Evolutionary conservation across 1,139 yeast genomes (phyloP), one percentile per base, ranked within the genome.

Genomic region (Casaregolazyma lundiana): DNA sequence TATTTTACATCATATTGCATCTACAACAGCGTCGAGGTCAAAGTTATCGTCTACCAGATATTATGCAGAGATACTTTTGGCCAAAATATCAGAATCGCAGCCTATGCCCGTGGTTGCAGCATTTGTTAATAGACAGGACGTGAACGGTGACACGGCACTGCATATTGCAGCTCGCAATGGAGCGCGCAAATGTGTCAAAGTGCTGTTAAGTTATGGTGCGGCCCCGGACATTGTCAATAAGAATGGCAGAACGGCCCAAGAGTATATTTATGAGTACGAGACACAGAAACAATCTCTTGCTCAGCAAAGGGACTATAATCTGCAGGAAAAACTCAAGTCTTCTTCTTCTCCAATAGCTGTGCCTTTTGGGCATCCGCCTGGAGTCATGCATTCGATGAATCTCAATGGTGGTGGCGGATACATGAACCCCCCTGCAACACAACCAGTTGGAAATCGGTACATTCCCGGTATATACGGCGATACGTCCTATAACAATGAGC

Each of bases 121-220:
- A 19, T 80, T 87, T 57, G 69, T 88, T 41, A 85, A 89, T 62
- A 79, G 80, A 46, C 94, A 84, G 57, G 97, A 92, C 63, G 66
- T 71, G 22, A 80, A 83, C 55, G 97, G 97, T 0, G 88, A 90
- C 61, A 86, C 96, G 0, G 95, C 96, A 0, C 71, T 89, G 48
- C 96, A 90, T 58, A 75, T 90, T 39, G 84, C 92, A 22, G 85
- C 95, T 1, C 77, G 80, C 47, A 79, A 84, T 59, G 77, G 84
- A 38, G 87, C 92, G 46, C 78, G 81, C 55, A 80, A 81, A 58
- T 80, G 92, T 53, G 84, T 86, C 57, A 81, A 83, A 53, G 80
- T 84, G 1, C 71, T 92, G 44, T 67, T 88, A 13, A 76, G 78
- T 35, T 83, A 85, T 64, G 86, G 84, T 54, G 92, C 90, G 11